Base-by-base conservation (phyloP, 2,329 filamentous ascomycete genomes). In the Atkinsonella hypoxylon region DNA sequence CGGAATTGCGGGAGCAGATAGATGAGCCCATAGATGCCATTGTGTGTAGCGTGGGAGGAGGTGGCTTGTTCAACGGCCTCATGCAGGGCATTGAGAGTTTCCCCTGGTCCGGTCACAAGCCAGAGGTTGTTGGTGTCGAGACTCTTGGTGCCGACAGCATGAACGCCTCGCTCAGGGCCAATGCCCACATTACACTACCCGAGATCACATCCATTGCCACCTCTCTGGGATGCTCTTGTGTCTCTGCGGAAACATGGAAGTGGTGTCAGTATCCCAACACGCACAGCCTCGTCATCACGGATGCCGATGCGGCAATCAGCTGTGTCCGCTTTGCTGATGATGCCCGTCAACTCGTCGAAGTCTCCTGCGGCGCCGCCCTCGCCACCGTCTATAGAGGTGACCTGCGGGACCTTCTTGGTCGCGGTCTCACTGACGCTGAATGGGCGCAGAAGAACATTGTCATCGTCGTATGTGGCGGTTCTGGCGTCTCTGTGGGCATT, bases 381-480 rank as follows among this genome's bases (percentile, higher is more conserved):
- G 87, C 84, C 1, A 64, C 79, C 3, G 81, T 75, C 52, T 89
- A 88, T 59, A 78, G 78, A 40, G 81, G 77, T 0, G 66, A 77
- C 40, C 62, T 94, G 60, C 76, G 82, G 60, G 72, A 74, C 57
- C 68, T 80, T 10, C 68, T 89, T 0, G 79, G 83, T 0, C 59
- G 67, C 45, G 71, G 66, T 0, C 47, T 78, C 48, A 65, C 67
- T 1, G 77, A 79, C 32, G 75, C 76, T 34, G 75, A 88, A 55
- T 82, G 76, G 67, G 70, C 73, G 0, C 70, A 77, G 51, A 85
- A 81, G 63, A 87, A 87, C 56, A 78, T 96, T 6, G 89, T 96
- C 1, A 72, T 96, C 49, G 75, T 95, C 22, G 81, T 96, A 7
- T 97, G 91, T 61, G 91, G 91, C 43, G 87, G 86, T 4, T 82